Percentiles rank a stretch among this genome's conserved stretches.
Evolutionary conservation across 176 grass and related monocot genomes (phyloP).

Genomic region (Olyra latifolia): DNA sequence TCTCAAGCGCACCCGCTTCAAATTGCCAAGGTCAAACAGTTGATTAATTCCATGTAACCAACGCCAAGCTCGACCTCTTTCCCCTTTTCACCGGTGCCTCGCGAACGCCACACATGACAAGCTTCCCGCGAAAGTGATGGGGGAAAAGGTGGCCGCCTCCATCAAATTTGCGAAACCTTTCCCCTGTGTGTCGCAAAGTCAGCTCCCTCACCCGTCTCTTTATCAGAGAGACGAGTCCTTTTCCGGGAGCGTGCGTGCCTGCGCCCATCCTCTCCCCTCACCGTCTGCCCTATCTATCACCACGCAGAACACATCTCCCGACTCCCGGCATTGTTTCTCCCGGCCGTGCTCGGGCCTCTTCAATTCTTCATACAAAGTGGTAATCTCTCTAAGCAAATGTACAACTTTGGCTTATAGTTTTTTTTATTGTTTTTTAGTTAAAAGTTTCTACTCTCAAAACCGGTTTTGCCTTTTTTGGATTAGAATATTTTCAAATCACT

Average conservation of each 20-base stretch:
- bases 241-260: slow-evolving; percentile 19
- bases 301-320: not conserved
- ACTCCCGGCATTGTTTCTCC: not conserved
- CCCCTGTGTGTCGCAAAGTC: not conserved
- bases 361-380: no score
- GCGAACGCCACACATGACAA: not conserved
- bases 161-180: not conserved
- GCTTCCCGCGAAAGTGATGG: not conserved
- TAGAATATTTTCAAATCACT: no score
- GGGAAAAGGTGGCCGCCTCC: not conserved
- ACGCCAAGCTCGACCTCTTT: not conserved
- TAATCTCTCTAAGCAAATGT: no score
- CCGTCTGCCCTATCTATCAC: not conserved
- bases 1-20: no score
- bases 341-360: not conserved
- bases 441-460: no score
- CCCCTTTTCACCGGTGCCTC: not conserved
- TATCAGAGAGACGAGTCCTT: not conserved
- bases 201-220: not conserved
- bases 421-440: no score
- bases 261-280: not conserved
- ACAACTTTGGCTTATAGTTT: no score
- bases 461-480: no score
- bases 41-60: no score
- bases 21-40: no score